Evolutionary conservation across 805 yeast genomes (phyloP), one percentile per base, ranked within the genome.

Genomic region (Nakazawaea ernobii): DNA sequence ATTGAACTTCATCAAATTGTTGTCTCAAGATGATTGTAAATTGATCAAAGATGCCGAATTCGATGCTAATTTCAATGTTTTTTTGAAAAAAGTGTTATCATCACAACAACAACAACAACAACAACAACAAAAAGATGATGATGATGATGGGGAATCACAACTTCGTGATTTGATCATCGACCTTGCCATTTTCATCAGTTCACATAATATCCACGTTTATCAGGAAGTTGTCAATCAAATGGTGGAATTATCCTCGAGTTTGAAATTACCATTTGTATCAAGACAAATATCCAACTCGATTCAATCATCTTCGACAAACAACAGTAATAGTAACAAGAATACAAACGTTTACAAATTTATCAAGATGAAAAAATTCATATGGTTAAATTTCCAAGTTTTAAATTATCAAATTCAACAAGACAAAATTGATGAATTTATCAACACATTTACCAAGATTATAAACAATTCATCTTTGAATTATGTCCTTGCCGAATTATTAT

Each of bases 401-500:
- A 40, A 35, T 32, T 46, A 48, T 28, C 14, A 27, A 15, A 10
- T 48, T 20, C 24, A 20, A 11, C 47, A 48, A 24, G 37, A 43
- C 28, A 28, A 33, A 8, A 5, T 26, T 8, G 47, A 42, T 20
- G 44, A 43, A 4, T 48, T 43, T 28, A n/a, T 48, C 27, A 39
- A 39, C 20, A 24, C 28, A 15, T 48, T 48, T 24, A 48, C 43
- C 24, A 39, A 43, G 14, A 13, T 48, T 15, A 39, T 39, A 11
- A 38, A 35, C 32, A 43, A 43, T 29, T 29, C 46, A 1, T 32
- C 47, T 10, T 13, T 24, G 13, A 48, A 48, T 29, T 43, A 29
- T 28, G 46, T 42, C 15, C 20, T 48, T 9, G 35, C 47, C 1
- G 50, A 48, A n/a, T 35, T 48, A 13, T 39, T 48, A 28, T 28